These are phyloP conservation scores for Aspergillus conjunctus DNA, from an alignment of 495 filamentous ascomycete species.

Conservation along the genomic window DNA sequence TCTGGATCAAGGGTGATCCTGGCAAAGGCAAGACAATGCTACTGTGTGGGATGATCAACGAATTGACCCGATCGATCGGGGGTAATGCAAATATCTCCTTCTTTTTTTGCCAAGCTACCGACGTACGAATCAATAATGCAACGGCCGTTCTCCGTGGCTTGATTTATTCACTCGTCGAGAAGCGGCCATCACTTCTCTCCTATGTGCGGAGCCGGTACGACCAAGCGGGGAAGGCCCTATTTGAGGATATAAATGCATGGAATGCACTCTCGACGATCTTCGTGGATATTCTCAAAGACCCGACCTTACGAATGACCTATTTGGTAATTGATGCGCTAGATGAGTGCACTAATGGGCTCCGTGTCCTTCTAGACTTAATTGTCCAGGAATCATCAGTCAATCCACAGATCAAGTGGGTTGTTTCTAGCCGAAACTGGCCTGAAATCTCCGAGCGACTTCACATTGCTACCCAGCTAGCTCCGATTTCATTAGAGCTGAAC, in stretches of 20 bases:
- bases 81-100: conserved; percentile 26
- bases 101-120: conserved; percentile 51
- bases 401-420: conserved; percentile 30
- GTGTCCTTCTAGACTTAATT: conserved; percentile 37
- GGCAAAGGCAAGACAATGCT: conserved; percentile 39
- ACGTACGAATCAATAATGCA: conserved; percentile 38
- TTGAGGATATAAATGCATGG: conserved; percentile 34
- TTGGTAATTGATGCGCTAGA: conserved; percentile 49
- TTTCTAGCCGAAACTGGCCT: conserved; percentile 28
- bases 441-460: conserved; percentile 17
- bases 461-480: conserved; percentile 7
- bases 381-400: background rate
- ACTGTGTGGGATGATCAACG: conserved; percentile 40
- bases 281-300: conserved; percentile 33
- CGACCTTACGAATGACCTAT: conserved; percentile 25
- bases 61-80: conserved; percentile 4
- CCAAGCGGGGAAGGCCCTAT: conserved; percentile 26
- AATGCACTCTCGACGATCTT: conserved; percentile 31
- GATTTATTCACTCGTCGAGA: conserved; percentile 38
- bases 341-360: conserved; percentile 38
- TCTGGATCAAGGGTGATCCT: conserved; percentile 29
- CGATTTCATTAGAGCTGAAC: conserved; percentile 31
- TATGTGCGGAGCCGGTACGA: conserved; percentile 33
- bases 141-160: conserved; percentile 42
- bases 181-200: conserved; percentile 33